A percentile compares a stretch with the other conserved stretches of the same genome.
Conservation (phyloP, 208 protist species). For the Jaenimonas drosophilae region DNA sequence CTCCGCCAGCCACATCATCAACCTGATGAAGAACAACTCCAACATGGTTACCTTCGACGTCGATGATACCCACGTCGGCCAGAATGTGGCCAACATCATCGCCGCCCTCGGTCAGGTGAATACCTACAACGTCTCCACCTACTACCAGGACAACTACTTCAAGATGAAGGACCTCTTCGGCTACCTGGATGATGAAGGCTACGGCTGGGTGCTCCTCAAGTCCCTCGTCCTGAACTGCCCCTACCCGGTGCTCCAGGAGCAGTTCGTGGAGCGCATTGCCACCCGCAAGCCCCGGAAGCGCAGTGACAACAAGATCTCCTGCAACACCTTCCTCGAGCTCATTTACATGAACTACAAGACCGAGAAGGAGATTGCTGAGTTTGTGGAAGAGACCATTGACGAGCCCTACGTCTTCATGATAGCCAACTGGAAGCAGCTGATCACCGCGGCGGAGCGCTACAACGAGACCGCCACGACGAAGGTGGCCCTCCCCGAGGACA, state of each 20-base stretch:
- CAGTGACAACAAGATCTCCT: conserved; percentile 51
- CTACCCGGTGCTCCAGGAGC: conserved; percentile 71
- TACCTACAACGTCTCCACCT: conserved; percentile 35
- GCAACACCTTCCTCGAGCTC: conserved; percentile 75
- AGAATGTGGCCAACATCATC: conserved; percentile 62
- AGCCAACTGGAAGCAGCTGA: conserved; percentile 74
- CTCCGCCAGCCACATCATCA: conserved; percentile 54
- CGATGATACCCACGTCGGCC: conserved; percentile 57
- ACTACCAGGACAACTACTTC: conserved; percentile 79
- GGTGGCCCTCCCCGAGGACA: conserved; percentile 34
- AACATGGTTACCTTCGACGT: conserved; percentile 66
- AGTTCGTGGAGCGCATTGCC: conserved; percentile 74
- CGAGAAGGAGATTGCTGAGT: conserved; percentile 46
- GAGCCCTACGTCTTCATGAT: conserved; percentile 56
- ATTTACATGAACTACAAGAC: conserved; percentile 86
- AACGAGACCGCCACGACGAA: conserved; percentile 9
- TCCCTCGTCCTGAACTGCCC: conserved; percentile 60
- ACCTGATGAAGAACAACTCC: conserved; percentile 48
- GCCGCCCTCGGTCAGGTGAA: conserved; percentile 40
- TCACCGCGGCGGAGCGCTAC: conserved; percentile 42
- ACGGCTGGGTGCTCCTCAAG: conserved; percentile 66
- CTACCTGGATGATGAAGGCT: conserved; percentile 63
- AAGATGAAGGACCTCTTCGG: conserved; percentile 77
- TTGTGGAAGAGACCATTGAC: conserved; percentile 23
- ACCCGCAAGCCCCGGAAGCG: conserved; percentile 45